Percentiles rank a stretch among this genome's conserved stretches.
phyloP scores from a whole-genome alignment of 139 green algal species.

The Diplosphaera chodatii region DNA sequence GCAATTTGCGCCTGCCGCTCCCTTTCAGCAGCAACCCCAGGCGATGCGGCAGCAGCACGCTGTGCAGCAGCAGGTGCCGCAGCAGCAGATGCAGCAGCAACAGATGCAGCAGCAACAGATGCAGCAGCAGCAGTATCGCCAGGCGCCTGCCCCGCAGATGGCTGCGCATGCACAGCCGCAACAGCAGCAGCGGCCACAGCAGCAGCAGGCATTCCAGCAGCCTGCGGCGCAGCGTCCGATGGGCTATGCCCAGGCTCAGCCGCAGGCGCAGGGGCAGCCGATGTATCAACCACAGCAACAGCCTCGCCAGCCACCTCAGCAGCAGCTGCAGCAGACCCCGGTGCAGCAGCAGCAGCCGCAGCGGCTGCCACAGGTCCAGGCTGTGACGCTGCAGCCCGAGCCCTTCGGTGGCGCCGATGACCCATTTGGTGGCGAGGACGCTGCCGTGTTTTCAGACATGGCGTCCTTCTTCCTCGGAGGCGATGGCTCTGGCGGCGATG shows the following conservation, averaged over 20 bases:
- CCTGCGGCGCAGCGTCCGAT: no score
- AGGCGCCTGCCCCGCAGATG: no score
- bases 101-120: neutral
- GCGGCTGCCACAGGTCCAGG: neutral
- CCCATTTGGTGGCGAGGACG: neutral
- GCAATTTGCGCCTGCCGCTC: neutral
- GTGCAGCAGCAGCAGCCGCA: no score
- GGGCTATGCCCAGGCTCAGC: no score
- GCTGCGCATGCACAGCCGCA: no score
- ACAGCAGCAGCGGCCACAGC: no score
- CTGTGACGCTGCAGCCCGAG: no score
- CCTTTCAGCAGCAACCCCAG: neutral
- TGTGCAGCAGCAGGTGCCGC: no score
- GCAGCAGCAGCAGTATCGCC: no score
- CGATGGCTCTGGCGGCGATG: neutral
- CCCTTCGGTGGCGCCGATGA: neutral
- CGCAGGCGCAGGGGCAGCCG: no score
- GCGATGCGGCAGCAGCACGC: neutral
- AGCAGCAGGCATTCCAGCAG: no score
- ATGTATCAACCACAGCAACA: neutral
- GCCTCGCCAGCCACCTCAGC: no score
- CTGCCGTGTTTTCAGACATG: neutral
- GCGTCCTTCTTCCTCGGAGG: neutral
- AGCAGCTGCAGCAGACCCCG: neutral
- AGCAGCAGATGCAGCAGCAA: slow-evolving; percentile 7